Percentiles rank a stretch among this genome's conserved stretches.
Evolutionary conservation across 768 basidiomycete genomes (phyloP).

Genomic region (Mycena alexandri): DNA sequence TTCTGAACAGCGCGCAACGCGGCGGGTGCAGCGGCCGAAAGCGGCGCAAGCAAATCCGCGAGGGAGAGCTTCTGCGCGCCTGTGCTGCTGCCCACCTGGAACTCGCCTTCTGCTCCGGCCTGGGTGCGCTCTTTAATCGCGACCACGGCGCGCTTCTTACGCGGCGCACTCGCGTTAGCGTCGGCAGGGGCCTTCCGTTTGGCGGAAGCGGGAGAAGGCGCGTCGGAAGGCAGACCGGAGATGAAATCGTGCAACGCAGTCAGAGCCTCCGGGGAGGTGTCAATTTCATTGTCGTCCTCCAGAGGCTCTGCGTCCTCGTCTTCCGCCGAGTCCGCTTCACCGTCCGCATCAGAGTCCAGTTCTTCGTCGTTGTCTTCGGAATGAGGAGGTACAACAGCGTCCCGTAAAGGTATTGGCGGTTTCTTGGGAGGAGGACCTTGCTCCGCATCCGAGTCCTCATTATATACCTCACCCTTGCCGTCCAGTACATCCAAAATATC

Average conservation of each 20-base stretch:
- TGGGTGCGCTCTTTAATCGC: slow-evolving; percentile 77
- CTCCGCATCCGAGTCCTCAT: slow-evolving; percentile 54
- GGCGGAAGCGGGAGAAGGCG: slow-evolving; percentile 52
- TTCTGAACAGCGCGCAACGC: slow-evolving; percentile 76
- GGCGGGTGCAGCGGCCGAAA: slow-evolving; percentile 71
- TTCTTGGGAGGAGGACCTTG: slow-evolving; percentile 49
- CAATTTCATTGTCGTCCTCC: slow-evolving; percentile 63
- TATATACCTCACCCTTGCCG: slow-evolving; percentile 64
- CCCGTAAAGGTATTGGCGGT: slow-evolving; percentile 37
- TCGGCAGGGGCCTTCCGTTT: slow-evolving; percentile 74
- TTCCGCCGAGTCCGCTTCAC: slow-evolving; percentile 54
- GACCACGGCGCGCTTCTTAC: slow-evolving; percentile 68
- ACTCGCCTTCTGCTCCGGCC: slow-evolving; percentile 86
- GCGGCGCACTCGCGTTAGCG: slow-evolving; percentile 44
- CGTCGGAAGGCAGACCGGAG: slow-evolving; percentile 64
- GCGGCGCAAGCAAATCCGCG: slow-evolving; percentile 82
- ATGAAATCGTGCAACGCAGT: slow-evolving; percentile 82
- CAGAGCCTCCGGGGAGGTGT: slow-evolving; percentile 68
- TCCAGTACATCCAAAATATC: slow-evolving; percentile 77
- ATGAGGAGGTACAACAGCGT: slow-evolving; percentile 24
- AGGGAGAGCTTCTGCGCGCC: slow-evolving; percentile 72
- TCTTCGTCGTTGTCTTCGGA: slow-evolving; percentile 43
- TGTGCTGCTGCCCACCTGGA: slow-evolving; percentile 62
- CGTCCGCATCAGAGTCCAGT: slow-evolving; percentile 52
- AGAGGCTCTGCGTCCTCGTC: slow-evolving; percentile 57